Evolutionary conservation across 2,329 filamentous ascomycete genomes (phyloP).

Genomic region (Xylariaceae sp.): DNA sequence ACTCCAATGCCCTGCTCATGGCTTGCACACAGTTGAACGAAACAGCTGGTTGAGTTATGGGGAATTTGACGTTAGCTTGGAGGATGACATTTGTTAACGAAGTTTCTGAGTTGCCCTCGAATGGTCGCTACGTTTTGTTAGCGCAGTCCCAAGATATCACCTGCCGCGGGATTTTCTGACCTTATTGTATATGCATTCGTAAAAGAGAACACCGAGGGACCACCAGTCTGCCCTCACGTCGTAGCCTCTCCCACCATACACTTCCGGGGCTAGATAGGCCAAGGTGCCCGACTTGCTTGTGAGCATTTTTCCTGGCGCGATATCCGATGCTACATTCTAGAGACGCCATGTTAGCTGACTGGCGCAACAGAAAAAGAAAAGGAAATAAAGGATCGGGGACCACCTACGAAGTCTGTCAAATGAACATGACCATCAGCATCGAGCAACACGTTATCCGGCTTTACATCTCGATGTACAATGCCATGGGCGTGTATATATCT

Average conservation of each 20-base stretch:
- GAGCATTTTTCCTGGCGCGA: conserved; percentile 73
- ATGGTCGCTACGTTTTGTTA: conserved; percentile 65
- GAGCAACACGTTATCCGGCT: conserved; percentile 85
- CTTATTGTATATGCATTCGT: conserved; percentile 99
- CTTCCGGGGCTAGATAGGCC: conserved; percentile 92
- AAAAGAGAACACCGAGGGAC: conserved; percentile 97
- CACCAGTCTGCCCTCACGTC: conserved; percentile 94
- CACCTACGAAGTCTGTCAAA: conserved; percentile 88
- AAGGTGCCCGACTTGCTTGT: conserved; percentile 96
- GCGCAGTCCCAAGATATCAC: conserved; percentile 13
- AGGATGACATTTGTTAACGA: conserved; percentile 75
- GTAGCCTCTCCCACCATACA: conserved; percentile 88
- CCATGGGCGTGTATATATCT: conserved; percentile 80
- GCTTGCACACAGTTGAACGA: conserved; percentile 84
- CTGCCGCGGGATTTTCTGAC: conserved; percentile 43
- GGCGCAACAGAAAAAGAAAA: background rate
- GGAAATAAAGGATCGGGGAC: background rate
- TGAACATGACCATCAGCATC: conserved; percentile 92
- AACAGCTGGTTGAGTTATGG: conserved; percentile 87
- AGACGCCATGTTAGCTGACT: conserved; percentile 31
- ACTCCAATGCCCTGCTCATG: conserved; percentile 77
- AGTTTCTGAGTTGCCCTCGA: conserved; percentile 83
- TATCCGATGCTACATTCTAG: conserved; percentile 94
- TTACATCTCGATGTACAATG: conserved; percentile 87
- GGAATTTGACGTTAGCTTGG: conserved; percentile 78